These are phyloP conservation scores for Excoecaria agallocha DNA, from an alignment of 345 rosid genomes.

Conservation along the genomic window DNA sequence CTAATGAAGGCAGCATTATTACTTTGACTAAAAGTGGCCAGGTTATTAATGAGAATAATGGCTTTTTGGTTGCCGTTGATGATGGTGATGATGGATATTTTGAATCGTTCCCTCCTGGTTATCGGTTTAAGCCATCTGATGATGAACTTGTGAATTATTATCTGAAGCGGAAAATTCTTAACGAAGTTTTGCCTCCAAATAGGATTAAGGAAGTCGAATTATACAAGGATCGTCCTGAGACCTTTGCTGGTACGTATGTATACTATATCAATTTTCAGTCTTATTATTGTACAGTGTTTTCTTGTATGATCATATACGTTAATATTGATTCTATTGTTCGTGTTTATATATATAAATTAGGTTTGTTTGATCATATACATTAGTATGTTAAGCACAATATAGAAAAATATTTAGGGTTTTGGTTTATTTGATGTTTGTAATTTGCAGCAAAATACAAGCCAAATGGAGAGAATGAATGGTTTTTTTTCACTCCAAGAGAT, in stretches of 20 bases:
- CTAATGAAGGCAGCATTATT: too few relatives aligned
- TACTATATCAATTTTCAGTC: too few relatives aligned
- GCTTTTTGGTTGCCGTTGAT: neutral
- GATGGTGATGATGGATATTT: conserved; percentile 5
- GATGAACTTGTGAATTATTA: conserved; percentile 22
- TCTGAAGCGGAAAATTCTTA: conserved; percentile 10
- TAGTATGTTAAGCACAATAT: too few relatives aligned
- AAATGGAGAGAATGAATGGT: conserved; percentile 23
- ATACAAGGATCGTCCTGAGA: conserved; percentile 18
- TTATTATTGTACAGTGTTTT: too few relatives aligned
- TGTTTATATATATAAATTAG: too few relatives aligned
- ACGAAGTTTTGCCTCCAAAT: conserved; percentile 18
- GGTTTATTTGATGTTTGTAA: neutral
- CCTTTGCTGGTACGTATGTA: conserved; percentile 17
- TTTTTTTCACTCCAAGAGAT: conserved; percentile 26
- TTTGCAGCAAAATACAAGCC: neutral
- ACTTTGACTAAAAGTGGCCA: neutral
- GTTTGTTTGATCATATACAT: too few relatives aligned
- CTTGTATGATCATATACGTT: too few relatives aligned
- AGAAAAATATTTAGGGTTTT: neutral
- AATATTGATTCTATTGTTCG: too few relatives aligned
- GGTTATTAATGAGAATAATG: neutral
- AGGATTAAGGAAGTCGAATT: conserved; percentile 22
- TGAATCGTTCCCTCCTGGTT: conserved; percentile 19
- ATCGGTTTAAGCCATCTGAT: conserved; percentile 22